phyloP scores from a whole-genome alignment of 495 filamentous ascomycete genomes.

The Rhizodiscina lignyota region DNA sequence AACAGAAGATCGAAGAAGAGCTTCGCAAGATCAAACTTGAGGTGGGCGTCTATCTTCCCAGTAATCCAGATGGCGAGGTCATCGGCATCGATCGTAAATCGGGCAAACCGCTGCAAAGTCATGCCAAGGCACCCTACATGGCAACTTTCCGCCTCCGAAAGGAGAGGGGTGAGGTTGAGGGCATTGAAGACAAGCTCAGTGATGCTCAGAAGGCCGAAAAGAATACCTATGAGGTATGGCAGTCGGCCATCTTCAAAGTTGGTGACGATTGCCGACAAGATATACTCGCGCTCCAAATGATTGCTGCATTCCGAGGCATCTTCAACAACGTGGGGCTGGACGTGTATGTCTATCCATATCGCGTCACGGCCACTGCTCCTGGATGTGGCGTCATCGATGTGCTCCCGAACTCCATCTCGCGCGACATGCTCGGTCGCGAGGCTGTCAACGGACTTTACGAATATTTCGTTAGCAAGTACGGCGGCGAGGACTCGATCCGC shows the following conservation, averaged over 20 bases:
- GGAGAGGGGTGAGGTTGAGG: slow-evolving; percentile 35
- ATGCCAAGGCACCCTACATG: slow-evolving; percentile 98
- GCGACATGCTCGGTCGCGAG: slow-evolving; percentile 96
- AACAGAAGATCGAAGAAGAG: slow-evolving; percentile 97
- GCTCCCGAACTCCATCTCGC: slow-evolving; percentile 88
- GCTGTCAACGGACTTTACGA: slow-evolving; percentile 96
- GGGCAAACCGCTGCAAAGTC: slow-evolving; percentile 89
- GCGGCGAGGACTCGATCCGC: slow-evolving; percentile 77
- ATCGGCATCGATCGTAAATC: slow-evolving; percentile 96
- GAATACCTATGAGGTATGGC: slow-evolving; percentile 73
- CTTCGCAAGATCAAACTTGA: slow-evolving; percentile 91
- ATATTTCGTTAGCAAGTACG: slow-evolving; percentile 94
- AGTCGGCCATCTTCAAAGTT: slow-evolving; percentile 99
- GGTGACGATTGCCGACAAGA: slow-evolving; percentile 98
- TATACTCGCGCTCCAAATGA: slow-evolving; percentile 92
- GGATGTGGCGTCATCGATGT: slow-evolving; percentile 98
- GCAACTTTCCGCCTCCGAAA: slow-evolving; percentile 95
- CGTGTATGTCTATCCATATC: slow-evolving; percentile 92
- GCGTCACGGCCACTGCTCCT: slow-evolving; percentile 94
- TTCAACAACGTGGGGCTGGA: slow-evolving; percentile 88
- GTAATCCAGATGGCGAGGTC: slow-evolving; percentile 91
- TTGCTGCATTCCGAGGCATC: slow-evolving; percentile 89
- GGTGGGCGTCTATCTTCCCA: slow-evolving; percentile 90
- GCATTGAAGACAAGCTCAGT: slow-evolving; percentile 26
- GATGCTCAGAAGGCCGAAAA: slow-evolving; percentile 11